Base-by-base conservation (phyloP, 164 flowering plant species). In the Berberis thunbergii region DNA sequence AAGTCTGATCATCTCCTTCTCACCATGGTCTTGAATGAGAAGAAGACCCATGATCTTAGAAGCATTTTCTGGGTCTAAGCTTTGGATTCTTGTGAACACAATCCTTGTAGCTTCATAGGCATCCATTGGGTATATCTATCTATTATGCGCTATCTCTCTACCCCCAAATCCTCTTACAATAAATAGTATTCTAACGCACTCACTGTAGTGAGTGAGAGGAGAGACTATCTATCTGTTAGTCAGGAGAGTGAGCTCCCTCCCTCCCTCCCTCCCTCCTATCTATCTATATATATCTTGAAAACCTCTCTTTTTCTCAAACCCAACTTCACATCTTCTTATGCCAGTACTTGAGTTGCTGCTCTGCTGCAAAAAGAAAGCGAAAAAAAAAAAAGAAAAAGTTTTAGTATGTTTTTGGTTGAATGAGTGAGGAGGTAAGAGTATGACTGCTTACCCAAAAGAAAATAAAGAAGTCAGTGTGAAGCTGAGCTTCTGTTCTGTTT, bases 1-100 rank as follows among this genome's bases (percentile, higher is more conserved):
- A 59, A 92, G 74, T n/a, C 97, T 73, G 49, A 89, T 92, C 97
- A 92, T 88, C 55, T 92, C 98, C 61, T 85, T 85, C 69, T 90
- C 98, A 6, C 96, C 97, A 64, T 92, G 96, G 65, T 89, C 98
- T 72, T 92, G 92, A 9, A 89, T 77, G 4, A 92, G 80, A 8
- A 92, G 82, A 1, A 85, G 67, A 6, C 98, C 98, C 87, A 88
- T 92, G 78, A 92, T 88, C 62, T 84, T 89, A 1, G 96, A 78
- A 7, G 97, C 97, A 72, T 86, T 88, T 70, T 88, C 96, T 0
- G 94, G 94, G 73, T 92, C 96, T 58, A 90, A 63, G 72, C 48
- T 79, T 59, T 90, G 93, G 69, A 90, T 88, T 64, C 94, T 85
- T 48, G 88, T 77, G 72, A 84, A 84, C 12, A 92, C 98, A 8